Evolutionary conservation across 352 stramenopile genomes (phyloP).

Genomic region (Aphanomyces stellatus): DNA sequence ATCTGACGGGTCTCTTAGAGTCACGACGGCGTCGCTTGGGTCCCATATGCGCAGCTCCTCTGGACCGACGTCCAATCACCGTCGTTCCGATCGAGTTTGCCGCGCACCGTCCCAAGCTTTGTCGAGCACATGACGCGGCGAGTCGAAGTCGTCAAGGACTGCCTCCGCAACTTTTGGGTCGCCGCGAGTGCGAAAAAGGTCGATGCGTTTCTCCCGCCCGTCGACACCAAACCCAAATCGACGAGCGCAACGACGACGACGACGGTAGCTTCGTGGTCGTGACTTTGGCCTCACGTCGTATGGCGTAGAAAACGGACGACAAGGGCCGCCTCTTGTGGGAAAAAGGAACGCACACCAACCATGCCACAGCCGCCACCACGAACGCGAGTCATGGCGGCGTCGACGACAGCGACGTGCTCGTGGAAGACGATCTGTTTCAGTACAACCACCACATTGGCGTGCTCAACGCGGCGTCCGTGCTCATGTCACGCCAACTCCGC

Average conservation of each 20-base stretch:
- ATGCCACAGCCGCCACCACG: background rate
- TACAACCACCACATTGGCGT: conserved; percentile 59
- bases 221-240: background rate
- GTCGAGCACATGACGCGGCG: conserved; percentile 66
- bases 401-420: background rate
- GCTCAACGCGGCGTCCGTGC: conserved; percentile 69
- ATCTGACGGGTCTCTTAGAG: too few relatives aligned
- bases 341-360: background rate
- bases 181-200: conserved; percentile 41
- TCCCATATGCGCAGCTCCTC: conserved; percentile 59
- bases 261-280: too few relatives aligned
- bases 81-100: conserved; percentile 58
- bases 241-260: background rate
- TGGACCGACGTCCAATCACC: conserved; percentile 72
- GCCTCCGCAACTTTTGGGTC: conserved; percentile 76
- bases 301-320: too few relatives aligned
- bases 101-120: conserved; percentile 79
- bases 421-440: conserved; percentile 19
- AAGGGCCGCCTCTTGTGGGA: too few relatives aligned
- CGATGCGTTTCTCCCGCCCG: conserved; percentile 6
- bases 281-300: too few relatives aligned
- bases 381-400: background rate
- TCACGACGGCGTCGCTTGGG: conserved; percentile 1
- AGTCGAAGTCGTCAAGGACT: conserved; percentile 79
- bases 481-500: conserved; percentile 88